phyloP scores from a whole-genome alignment of 1,284 basidiomycete species.

The Earliella scabrosa region DNA sequence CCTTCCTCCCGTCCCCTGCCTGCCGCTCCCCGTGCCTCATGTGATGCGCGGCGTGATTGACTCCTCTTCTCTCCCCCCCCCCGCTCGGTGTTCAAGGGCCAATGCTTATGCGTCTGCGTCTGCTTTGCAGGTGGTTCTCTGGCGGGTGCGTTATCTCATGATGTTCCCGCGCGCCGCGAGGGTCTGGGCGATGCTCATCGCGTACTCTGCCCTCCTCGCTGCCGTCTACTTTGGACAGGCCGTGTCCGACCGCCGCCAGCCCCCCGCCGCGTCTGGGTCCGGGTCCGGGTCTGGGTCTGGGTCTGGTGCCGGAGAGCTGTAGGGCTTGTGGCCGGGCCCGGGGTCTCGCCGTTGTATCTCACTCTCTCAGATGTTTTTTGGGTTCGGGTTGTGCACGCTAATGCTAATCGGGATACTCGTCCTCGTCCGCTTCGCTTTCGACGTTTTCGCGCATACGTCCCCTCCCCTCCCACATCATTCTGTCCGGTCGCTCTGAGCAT shows the following conservation, averaged over 20 bases:
- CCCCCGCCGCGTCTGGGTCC: background rate
- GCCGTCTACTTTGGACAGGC: conserved; percentile 24
- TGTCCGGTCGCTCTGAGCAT: no score
- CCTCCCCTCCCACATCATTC: no score
- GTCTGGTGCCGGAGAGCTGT: background rate
- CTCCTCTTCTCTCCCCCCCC: conserved; percentile 1
- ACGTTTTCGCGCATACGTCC: no score
- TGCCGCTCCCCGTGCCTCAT: background rate
- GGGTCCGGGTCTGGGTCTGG: background rate
- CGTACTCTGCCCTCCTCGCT: conserved; percentile 23
- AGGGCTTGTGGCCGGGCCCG: background rate
- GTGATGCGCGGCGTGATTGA: conserved; percentile 19
- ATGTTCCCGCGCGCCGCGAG: conserved; percentile 18
- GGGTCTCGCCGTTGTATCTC: background rate
- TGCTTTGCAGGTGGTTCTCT: conserved; percentile 50
- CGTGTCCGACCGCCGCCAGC: background rate
- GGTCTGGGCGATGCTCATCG: conserved; percentile 19
- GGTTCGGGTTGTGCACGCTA: background rate
- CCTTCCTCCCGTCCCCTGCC: conserved; percentile 2
- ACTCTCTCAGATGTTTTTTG: no score
- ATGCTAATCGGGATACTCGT: no score
- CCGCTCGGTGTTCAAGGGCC: conserved; percentile 32
- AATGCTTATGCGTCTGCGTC: conserved; percentile 37
- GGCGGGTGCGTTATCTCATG: conserved; percentile 44
- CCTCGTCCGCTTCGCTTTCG: no score